A percentile compares a stretch with the other conserved stretches of the same genome.
Conservation (phyloP, 257 asterid genomes). For the Fraxinus anomala region DNA sequence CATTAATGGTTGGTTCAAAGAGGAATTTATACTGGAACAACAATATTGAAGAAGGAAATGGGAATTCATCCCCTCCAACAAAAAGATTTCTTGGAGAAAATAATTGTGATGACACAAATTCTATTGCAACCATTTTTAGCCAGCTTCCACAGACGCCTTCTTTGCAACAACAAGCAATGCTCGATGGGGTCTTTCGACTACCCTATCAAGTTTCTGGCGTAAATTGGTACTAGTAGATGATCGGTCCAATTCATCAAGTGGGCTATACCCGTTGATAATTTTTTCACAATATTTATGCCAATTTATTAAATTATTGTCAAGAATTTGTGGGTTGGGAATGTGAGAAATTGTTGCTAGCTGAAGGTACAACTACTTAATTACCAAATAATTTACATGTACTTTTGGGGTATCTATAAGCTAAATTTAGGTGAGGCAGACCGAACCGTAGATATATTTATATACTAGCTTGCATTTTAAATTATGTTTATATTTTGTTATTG, state of each 20-base stretch:
- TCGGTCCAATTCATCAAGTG: no score
- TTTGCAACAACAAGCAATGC: neutral
- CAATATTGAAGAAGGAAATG: neutral
- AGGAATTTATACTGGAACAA: neutral
- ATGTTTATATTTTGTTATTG: no score
- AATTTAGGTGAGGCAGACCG: neutral
- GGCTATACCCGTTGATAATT: neutral
- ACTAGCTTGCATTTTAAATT: no score
- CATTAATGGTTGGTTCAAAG: neutral
- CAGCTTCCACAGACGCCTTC: neutral
- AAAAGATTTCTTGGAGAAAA: constrained; percentile 11
- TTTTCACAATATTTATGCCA: neutral
- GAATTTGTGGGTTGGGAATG: neutral
- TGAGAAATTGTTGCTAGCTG: neutral
- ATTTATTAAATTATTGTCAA: neutral
- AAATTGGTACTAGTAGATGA: constrained; percentile 24
- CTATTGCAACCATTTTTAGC: neutral
- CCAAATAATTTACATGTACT: neutral
- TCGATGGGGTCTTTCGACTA: constrained; percentile 30
- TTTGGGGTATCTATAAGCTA: neutral
- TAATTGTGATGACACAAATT: neutral
- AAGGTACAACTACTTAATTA: neutral
- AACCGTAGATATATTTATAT: neutral
- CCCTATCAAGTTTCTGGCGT: constrained; percentile 44
- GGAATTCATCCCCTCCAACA: neutral